Percentiles rank a stretch among this genome's conserved stretches.
Conservation (phyloP, 225 moss, liverwort and hornwort species). For the Anthoceros angustus region DNA sequence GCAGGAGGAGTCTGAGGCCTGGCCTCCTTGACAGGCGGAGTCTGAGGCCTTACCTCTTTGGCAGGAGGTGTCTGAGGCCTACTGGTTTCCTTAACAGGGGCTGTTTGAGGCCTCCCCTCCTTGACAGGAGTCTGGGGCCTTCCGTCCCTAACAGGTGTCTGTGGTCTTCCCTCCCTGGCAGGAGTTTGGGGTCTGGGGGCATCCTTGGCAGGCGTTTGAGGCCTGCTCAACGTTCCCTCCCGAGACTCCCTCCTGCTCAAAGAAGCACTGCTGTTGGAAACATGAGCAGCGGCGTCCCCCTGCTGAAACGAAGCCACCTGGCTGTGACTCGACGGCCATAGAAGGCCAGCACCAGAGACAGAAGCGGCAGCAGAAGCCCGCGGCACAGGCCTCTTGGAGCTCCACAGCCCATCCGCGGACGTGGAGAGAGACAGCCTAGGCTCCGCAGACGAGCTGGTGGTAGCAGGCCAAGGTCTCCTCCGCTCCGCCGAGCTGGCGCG, state of each 20-base stretch:
- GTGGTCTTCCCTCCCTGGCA: not conserved
- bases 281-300: not conserved
- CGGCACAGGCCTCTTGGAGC: conserved; percentile 1
- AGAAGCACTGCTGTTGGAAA: not conserved
- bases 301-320: not conserved
- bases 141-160: not conserved
- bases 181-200: not conserved
- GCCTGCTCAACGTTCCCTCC: conserved; percentile 2
- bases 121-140: conserved; percentile 3
- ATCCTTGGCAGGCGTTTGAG: not conserved
- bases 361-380: not conserved
- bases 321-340: not conserved
- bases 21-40: not conserved
- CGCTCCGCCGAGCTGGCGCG: conserved; percentile 85
- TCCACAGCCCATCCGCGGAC: conserved; percentile 15
- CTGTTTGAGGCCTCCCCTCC: not conserved
- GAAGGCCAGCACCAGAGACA: not conserved
- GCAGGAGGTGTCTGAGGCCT: not conserved
- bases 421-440: conserved; percentile 18
- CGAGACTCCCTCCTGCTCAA: not conserved
- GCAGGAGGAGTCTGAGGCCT: not conserved
- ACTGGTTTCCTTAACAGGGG: not conserved
- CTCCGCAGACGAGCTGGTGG: conserved; percentile 16
- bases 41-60: not conserved
- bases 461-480: conserved; percentile 70